Evolutionary conservation across 495 filamentous ascomycete species (phyloP), one percentile per base, ranked within the genome.

Genomic region (Tuber aestivum): DNA sequence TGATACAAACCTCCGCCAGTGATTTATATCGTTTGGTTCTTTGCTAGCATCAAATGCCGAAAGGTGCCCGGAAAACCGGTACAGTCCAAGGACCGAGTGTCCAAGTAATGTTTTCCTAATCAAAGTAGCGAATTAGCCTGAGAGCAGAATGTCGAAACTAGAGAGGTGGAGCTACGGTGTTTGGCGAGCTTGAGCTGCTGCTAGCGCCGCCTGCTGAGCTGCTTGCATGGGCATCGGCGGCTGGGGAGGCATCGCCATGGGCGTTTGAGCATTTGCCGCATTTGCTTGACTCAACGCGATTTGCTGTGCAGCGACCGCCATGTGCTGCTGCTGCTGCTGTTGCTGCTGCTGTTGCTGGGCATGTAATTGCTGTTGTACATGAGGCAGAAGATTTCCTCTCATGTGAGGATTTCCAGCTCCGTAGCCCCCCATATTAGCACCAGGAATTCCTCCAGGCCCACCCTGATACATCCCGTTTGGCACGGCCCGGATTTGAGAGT

Each of bases 1-100:
- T 14, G 87, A 85, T 40, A 92, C 90, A 77, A 93, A 91, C n/a
- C 76, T 74, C 77, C 90, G 85, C 91, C 91, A 93, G 74, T 87
- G 86, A 20, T 79, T 32, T 16, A 91, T 82, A 79, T 89, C 87
- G 41, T 86, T 87, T 23, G 82, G 72, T 74, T 87, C 84, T 45
- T 83, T 84, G 32, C 82, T 83, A 42, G 83, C 84, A 83, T 88
- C 81, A 50, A 76, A 79, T 35, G 41, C 44, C 41, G 72, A 84
- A 78, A 92, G 82, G 41, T 88, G 83, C 74, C 91, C 89, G 10
- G 87, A 86, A 76, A 91, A 91, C 37, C 84, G 83, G 68, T 88
- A 83, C 40, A 93, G 83, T 72, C 83, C 84, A 70, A 91, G 73
- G 27, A 89, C 85, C 12, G 86, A 83, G 81, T 76, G 72, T 70